Percentiles rank a stretch among this genome's conserved stretches.
Evolutionary conservation across 805 yeast species (phyloP).

Genomic region (Cyberlindnera subsufficiens): DNA sequence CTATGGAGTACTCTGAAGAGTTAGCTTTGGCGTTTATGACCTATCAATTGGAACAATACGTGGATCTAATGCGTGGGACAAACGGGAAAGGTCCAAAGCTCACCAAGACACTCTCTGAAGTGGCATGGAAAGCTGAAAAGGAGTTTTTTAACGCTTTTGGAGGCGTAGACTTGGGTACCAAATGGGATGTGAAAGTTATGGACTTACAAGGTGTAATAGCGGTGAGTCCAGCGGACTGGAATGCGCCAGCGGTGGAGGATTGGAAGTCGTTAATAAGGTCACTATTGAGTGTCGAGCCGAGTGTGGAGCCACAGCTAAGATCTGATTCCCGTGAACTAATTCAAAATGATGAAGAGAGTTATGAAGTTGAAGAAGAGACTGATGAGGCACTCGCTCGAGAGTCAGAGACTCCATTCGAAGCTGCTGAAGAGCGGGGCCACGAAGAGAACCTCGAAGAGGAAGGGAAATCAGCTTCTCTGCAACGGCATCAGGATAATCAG

Average conservation of each 20-base stretch:
- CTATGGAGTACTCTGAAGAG: not conserved
- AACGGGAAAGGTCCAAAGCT: not conserved
- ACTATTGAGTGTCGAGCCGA: too few species aligned
- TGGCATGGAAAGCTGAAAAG: not conserved
- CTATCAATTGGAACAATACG: not conserved
- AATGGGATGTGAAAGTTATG: not conserved
- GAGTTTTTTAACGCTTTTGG: not conserved
- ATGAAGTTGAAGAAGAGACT: not conserved
- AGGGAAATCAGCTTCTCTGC: too few species aligned
- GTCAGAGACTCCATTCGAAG: not conserved
- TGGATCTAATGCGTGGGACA: not conserved
- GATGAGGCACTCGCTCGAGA: not conserved
- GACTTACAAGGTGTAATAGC: too few species aligned
- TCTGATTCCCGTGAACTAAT: too few species aligned
- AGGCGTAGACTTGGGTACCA: not conserved
- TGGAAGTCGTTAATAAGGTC: too few species aligned
- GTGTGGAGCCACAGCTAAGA: too few species aligned
- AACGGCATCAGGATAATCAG: too few species aligned
- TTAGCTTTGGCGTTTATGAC: not conserved
- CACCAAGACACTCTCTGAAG: not conserved
- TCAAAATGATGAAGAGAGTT: not conserved
- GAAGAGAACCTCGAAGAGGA: too few species aligned
- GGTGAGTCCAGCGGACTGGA: too few species aligned
- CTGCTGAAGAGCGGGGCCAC: not conserved
- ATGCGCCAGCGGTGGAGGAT: too few species aligned